These are phyloP conservation scores for Fusarium keratoplasticum DNA, from an alignment of 2,329 filamentous ascomycete genomes.

Conservation along the genomic window DNA sequence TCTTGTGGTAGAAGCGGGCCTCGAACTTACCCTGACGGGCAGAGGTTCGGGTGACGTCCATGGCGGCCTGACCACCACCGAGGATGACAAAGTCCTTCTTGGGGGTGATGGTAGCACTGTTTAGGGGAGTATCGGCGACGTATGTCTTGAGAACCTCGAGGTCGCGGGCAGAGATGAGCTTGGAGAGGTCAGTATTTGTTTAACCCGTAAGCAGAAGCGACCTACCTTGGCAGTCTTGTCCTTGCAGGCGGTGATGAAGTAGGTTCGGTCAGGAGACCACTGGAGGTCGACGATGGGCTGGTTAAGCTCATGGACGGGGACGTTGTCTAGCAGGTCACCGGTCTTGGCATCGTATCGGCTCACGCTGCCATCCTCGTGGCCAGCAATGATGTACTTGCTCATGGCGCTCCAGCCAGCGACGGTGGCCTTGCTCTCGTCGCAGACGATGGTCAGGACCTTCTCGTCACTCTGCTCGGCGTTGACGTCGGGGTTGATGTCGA, in stretches of 20 bases:
- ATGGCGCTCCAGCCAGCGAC: slow-evolving; percentile 97
- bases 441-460: slow-evolving; percentile 86
- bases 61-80: slow-evolving; percentile 96
- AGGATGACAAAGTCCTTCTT: slow-evolving; percentile 99
- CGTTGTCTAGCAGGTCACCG: slow-evolving; percentile 84
- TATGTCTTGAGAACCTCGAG: slow-evolving; percentile 96
- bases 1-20: slow-evolving; percentile 99
- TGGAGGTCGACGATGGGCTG: slow-evolving; percentile 90
- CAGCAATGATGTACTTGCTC: slow-evolving; percentile 95
- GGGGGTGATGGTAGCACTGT: slow-evolving; percentile 92
- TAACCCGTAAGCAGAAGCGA: neutral
- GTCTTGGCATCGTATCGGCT: slow-evolving; percentile 93
- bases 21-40: slow-evolving; percentile 99
- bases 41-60: slow-evolving; percentile 97
- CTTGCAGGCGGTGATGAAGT: slow-evolving; percentile 98
- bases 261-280: slow-evolving; percentile 92
- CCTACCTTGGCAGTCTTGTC: slow-evolving; percentile 94
- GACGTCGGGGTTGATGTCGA: slow-evolving; percentile 87
- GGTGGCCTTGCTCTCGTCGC: slow-evolving; percentile 95
- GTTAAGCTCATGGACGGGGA: slow-evolving; percentile 87
- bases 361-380: slow-evolving; percentile 95
- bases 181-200: slow-evolving; percentile 19
- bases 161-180: slow-evolving; percentile 86
- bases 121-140: slow-evolving; percentile 90
- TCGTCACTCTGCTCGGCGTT: slow-evolving; percentile 87